Evolutionary conservation across 2,329 filamentous ascomycete species (phyloP).

Genomic region (Graphilbum sp.): DNA sequence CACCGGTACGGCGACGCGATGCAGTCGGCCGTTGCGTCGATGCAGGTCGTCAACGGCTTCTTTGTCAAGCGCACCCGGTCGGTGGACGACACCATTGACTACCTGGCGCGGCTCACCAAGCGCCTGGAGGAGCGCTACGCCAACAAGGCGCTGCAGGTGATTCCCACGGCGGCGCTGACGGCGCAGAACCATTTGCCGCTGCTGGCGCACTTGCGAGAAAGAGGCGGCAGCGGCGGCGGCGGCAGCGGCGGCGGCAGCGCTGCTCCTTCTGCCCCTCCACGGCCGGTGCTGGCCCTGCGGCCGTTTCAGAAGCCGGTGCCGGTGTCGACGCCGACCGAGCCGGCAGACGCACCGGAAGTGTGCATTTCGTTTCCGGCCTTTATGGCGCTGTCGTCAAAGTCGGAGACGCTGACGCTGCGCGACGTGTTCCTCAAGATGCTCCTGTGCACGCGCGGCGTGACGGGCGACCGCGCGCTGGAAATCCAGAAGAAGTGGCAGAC

Average conservation of each 20-base stretch:
- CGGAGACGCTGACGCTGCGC: slow-evolving; percentile 53
- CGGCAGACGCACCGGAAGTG: no score
- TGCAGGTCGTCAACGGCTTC: slow-evolving; percentile 63
- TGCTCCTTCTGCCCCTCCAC: no score
- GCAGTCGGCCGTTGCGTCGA: slow-evolving; percentile 56
- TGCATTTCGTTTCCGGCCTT: slow-evolving; percentile 58
- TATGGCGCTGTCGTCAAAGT: slow-evolving; percentile 57
- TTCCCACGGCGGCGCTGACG: slow-evolving; percentile 49
- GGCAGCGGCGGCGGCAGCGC: no score
- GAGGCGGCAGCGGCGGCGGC: slow-evolving; percentile 6
- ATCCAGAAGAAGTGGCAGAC: slow-evolving; percentile 69
- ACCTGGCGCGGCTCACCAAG: slow-evolving; percentile 55
- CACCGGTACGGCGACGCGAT: slow-evolving; percentile 49
- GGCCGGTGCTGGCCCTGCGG: no score
- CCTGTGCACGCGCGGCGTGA: slow-evolving; percentile 62
- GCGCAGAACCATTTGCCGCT: slow-evolving; percentile 49
- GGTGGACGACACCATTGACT: slow-evolving; percentile 63
- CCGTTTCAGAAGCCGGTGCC: no score
- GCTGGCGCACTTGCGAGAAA: no score
- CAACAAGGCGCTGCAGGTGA: slow-evolving; percentile 37
- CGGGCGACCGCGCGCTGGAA: slow-evolving; percentile 62
- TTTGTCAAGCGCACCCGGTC: slow-evolving; percentile 63
- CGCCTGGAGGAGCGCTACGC: slow-evolving; percentile 52
- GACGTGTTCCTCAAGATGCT: slow-evolving; percentile 74
- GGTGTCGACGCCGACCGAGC: no score